Base-by-base conservation (phyloP, 352 stramenopile genomes). In the Globisporangium emineosum region DNA sequence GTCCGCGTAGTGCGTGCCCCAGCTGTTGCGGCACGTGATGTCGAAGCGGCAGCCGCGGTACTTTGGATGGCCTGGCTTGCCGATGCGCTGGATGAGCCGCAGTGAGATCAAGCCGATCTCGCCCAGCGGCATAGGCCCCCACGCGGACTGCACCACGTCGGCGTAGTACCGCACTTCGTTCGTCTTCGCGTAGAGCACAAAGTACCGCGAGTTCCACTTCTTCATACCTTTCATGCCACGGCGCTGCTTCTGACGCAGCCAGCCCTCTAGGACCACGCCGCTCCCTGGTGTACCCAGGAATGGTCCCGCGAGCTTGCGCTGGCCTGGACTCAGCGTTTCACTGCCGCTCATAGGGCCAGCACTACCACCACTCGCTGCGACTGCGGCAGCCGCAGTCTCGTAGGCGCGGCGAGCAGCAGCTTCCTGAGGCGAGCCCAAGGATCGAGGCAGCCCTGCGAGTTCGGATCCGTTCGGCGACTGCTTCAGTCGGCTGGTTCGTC, bases 151-250 rank as follows among this genome's bases (percentile, higher is more conserved):
- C 27, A 91, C 83, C 19, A 94, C 81, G 55, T 94, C 85, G 1
- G 81, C 71, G 62, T 92, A 94, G 65, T 94, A 94, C 15, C 85
- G 76, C 43, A 94, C 70, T 57, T 94, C 85, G 61, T 89, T 90
- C 2, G 75, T 83, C 54, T 78, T 77, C 15, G 79, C 79, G 66
- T 92, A 90, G 4, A 92, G 68, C 56, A 94, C 85, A 60, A 92
- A 94, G 57, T 92, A 92, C 40, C 83, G 78, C 57, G 79, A 81
- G 62, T 92, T 91, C 85, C 85, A 94, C 69, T 91, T 90, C 70
- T 92, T 94, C 57, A 92, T 77, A 10, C 85, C 85, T 43, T 90
- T 90, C 42, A 92, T 77, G 25, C 83, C 83, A 8, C 85, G 83
- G 1, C 85, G 81, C 61, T 94, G 85, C 64, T 92, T 94, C 59